Base-by-base conservation (phyloP, 2,329 filamentous ascomycete genomes). In the Cercospora canescens region DNA sequence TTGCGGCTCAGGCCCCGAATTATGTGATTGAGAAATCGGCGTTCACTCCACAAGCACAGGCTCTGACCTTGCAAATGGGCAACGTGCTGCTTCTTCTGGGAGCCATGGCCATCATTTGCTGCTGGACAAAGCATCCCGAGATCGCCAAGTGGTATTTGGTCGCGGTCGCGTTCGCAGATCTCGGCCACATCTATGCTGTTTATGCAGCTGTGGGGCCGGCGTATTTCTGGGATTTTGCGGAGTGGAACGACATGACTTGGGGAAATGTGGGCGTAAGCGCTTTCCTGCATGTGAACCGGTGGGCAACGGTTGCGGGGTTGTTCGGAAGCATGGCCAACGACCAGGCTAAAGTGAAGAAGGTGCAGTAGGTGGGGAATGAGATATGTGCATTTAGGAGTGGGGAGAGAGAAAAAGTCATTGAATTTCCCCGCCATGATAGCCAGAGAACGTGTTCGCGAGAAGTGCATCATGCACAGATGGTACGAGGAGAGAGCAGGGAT, bases 181-280 rank as follows among this genome's bases (percentile, higher is more conserved):
- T 70, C 3, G 68, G 66, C 34, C 69, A 71, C 60, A 59, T 70
- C 14, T 68, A 67, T 63, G 69, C 67, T 21, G 67, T 63, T 11
- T 68, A 68, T 62, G 61, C 58, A 9, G 66, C 58, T 21, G 39
- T 68, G 30, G 69, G 66, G 1, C 18, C 37, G 18, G 68, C 55
- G n/a, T 48, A 62, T 28, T 69, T 71, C 57, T 61, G 59, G 39
- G 58, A 68, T 35, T 28, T 68, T 1, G 60, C 24, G 1, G 50
- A 41, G 14, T 71, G 67, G 67, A 69, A 71, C 35, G 62, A 70
- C 55, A 67, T 70, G 63, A 54, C 64, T 24, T 69, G 67, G 67
- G 67, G 67, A 14, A 68, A 63, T 63, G 63, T 70, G 18, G 67
- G 62, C 5, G 64, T 52, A 21, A 70, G 66, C 60, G 24, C 37